Base-by-base conservation (phyloP, 2,329 filamentous ascomycete species). In the Fusarium palustre region DNA sequence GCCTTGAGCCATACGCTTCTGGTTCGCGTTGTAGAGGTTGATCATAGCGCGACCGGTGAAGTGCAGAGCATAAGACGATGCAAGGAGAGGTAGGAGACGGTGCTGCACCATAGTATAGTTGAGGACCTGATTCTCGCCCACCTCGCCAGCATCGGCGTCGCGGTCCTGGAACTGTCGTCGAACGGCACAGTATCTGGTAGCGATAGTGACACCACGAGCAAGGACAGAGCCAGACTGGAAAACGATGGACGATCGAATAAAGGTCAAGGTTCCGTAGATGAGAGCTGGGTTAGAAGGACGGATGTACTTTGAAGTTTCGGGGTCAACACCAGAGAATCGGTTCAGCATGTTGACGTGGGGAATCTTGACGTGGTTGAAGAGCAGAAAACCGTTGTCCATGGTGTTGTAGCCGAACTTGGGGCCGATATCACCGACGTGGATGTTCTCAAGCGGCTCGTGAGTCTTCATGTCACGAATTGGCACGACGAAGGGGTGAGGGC, bases 91-190 rank as follows among this genome's bases (percentile, higher is more conserved):
- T 24, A 94, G 81, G 3, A 94, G 82, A 48, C 92, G 87, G 74
- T 91, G 87, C 77, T 93, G 91, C 10, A 94, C 91, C 88, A 92
- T 93, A 66, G 91, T 92, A 80, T 94, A 94, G 82, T 94, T 91
- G 30, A 94, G 82, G 2, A 94, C 92, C 72, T 91, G 90, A 76
- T 89, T 93, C 81, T 94, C 92, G 7, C 86, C 87, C 25, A 81
- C 77, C 65, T 85, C 82, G 39, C 81, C 82, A 38, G 85, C 82
- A 30, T 85, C 83, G 8, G 89, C 87, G 78, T 93, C 91, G 7
- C 88, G 86, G 71, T 94, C 91, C 77, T 92, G 89, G 82, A 94
- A 94, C 75, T 94, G 91, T n/a, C 90, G 85, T 50, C 91, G 86
- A 7, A 94, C 88, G 4, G 91, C 87, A 62, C 88, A 89, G 79